These are phyloP conservation scores for Dryas drummondii DNA, from an alignment of 306 rosid species.

Conservation along the genomic window DNA sequence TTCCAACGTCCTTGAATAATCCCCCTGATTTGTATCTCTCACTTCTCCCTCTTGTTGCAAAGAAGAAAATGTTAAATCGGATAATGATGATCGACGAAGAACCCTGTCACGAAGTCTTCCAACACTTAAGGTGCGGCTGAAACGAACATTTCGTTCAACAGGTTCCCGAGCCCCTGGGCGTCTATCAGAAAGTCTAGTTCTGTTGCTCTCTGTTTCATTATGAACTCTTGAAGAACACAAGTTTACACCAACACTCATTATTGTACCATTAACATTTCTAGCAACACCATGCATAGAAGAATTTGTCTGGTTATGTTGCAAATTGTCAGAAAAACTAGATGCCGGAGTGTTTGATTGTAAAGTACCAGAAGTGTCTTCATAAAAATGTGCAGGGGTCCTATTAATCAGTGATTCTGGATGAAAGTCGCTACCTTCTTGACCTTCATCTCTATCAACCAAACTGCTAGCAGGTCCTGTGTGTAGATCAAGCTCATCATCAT, in stretches of 20 bases:
- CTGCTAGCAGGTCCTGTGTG: constrained; percentile 37
- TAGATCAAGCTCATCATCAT: constrained; percentile 57
- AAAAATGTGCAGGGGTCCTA: constrained; percentile 37
- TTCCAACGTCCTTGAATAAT: constrained; percentile 40
- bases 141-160: constrained; percentile 80
- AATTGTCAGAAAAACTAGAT: constrained; percentile 35
- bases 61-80: constrained; percentile 72
- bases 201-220: constrained; percentile 47
- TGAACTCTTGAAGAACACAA: constrained; percentile 48
- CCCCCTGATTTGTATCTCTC: constrained; percentile 55
- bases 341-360: constrained; percentile 37
- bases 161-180: constrained; percentile 77
- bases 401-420: constrained; percentile 43
- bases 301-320: constrained; percentile 34
- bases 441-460: constrained; percentile 45
- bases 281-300: constrained; percentile 43
- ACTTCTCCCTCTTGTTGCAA: constrained; percentile 73
- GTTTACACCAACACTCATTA: constrained; percentile 45
- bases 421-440: constrained; percentile 40
- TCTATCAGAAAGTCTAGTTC: constrained; percentile 59
- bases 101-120: constrained; percentile 99
- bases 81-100: constrained; percentile 79
- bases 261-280: constrained; percentile 36
- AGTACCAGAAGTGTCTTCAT: constrained; percentile 46
- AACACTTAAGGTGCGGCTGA: constrained; percentile 93